Conservation (phyloP, 345 rosid genomes). For the Murraya paniculata region DNA sequence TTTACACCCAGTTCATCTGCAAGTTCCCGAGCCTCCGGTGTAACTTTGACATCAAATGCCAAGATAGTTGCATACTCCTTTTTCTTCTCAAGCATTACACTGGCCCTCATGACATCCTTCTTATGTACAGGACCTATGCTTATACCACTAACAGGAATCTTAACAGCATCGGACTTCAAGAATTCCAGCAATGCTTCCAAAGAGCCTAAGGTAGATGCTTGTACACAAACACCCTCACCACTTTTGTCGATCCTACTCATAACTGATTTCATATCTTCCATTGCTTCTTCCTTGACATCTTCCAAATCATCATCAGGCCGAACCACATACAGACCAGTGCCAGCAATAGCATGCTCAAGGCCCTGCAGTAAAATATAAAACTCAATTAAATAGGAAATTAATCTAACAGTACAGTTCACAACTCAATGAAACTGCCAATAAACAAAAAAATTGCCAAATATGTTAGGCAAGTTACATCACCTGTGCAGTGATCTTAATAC, state of each 20-base stretch:
- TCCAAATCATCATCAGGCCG: constrained; percentile 79
- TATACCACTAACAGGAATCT: constrained; percentile 90
- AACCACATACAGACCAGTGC: constrained; percentile 79
- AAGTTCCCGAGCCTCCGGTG: constrained; percentile 88
- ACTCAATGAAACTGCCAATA: neutral
- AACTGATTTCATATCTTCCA: constrained; percentile 88
- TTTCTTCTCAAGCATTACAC: constrained; percentile 93
- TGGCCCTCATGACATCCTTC: constrained; percentile 91
- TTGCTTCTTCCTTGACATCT: constrained; percentile 58
- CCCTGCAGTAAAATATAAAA: constrained; percentile 45
- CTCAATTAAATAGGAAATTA: constrained; percentile 3
- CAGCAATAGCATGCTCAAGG: constrained; percentile 94
- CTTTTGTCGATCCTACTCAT: constrained; percentile 81
- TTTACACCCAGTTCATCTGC: constrained; percentile 87
- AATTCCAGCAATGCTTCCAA: constrained; percentile 93
- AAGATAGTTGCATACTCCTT: constrained; percentile 87
- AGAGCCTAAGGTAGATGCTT: constrained; percentile 94
- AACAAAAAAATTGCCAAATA: neutral
- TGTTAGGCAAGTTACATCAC: constrained; percentile 28
- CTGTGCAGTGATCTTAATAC: constrained; percentile 93
- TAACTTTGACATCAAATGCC: constrained; percentile 95
- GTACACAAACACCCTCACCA: constrained; percentile 94
- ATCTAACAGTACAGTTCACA: neutral
- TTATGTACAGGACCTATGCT: constrained; percentile 91
- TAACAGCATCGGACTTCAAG: constrained; percentile 81